phyloP scores from a whole-genome alignment of 495 filamentous ascomycete genomes.

The Tuber magnatum region DNA sequence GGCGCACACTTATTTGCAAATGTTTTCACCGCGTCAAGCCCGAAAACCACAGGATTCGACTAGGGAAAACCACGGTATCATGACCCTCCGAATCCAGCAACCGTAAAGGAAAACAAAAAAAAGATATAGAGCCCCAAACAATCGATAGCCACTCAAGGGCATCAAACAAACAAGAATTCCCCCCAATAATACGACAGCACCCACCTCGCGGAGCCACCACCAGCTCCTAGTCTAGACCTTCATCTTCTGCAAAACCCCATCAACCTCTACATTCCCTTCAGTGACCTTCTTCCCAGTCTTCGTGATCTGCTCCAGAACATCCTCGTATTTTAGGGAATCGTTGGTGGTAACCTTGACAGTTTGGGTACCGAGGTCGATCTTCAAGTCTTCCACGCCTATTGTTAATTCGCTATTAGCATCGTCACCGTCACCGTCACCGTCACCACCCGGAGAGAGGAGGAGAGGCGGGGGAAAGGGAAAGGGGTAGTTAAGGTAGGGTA shows the following conservation, averaged over 20 bases:
- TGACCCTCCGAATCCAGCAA: not conserved
- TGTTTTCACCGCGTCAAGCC: not conserved
- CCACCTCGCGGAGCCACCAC: not conserved
- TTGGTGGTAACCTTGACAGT: constrained; percentile 62
- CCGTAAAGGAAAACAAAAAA: constrained; percentile 7
- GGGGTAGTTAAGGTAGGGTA: constrained; percentile 43
- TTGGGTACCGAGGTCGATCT: constrained; percentile 78
- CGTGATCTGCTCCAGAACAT: constrained; percentile 77
- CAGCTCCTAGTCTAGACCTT: constrained; percentile 3
- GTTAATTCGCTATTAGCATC: constrained; percentile 3
- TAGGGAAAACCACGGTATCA: not conserved
- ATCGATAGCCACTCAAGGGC: not conserved
- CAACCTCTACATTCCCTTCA: constrained; percentile 54
- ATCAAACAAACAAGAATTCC: not conserved
- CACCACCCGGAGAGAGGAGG: not conserved
- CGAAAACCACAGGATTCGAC: not conserved
- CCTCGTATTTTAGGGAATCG: constrained; percentile 59
- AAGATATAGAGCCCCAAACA: not conserved
- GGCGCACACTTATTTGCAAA: not conserved
- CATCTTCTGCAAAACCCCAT: not conserved
- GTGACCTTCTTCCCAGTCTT: constrained; percentile 94
- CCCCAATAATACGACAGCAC: too few species aligned
- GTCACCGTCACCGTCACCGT: not conserved
- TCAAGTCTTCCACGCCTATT: constrained; percentile 75
- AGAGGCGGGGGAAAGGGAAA: not conserved